These are phyloP conservation scores for Mycosphaerella sp. DNA, from an alignment of 2,329 filamentous ascomycete genomes.

Conservation along the genomic window DNA sequence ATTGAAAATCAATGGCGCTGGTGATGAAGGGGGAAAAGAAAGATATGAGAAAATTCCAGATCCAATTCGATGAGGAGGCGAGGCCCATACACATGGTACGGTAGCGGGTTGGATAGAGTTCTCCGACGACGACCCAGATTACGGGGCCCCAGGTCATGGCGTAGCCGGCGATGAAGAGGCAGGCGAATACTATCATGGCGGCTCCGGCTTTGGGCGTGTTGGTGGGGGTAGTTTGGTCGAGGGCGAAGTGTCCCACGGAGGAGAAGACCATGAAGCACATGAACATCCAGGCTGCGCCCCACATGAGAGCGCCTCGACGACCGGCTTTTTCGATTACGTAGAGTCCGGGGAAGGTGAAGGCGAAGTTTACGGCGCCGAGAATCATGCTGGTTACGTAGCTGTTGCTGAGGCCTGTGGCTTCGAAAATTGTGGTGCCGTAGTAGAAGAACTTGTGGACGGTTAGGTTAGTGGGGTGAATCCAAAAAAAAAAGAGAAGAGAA, in stretches of 20 bases:
- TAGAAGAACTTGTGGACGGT: slow-evolving; percentile 48
- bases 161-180: slow-evolving; percentile 60
- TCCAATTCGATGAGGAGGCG: slow-evolving; percentile 55
- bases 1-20: slow-evolving; percentile 61
- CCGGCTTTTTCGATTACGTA: slow-evolving; percentile 44
- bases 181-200: slow-evolving; percentile 61
- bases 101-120: slow-evolving; percentile 53
- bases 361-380: slow-evolving; percentile 45
- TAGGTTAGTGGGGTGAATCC: slow-evolving; percentile 35
- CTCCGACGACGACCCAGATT: slow-evolving; percentile 48
- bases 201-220: slow-evolving; percentile 46
- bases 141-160: slow-evolving; percentile 65
- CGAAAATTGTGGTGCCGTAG: slow-evolving; percentile 45
- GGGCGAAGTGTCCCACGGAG: slow-evolving; percentile 42
- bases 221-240: slow-evolving; percentile 32
- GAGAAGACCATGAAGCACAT: slow-evolving; percentile 54
- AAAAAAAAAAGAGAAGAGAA: too few relatives aligned
- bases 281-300: slow-evolving; percentile 45
- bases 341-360: slow-evolving; percentile 42
- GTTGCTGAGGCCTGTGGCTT: slow-evolving; percentile 33
- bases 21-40: slow-evolving; percentile 81
- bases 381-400: slow-evolving; percentile 45
- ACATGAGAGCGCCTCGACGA: slow-evolving; percentile 42
- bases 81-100: slow-evolving; percentile 42
- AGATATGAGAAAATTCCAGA: slow-evolving; percentile 32